A percentile compares a stretch with the other conserved stretches of the same genome.
Evolutionary conservation across 2,329 filamentous ascomycete species (phyloP).

Genomic region (Neonectria faginata): DNA sequence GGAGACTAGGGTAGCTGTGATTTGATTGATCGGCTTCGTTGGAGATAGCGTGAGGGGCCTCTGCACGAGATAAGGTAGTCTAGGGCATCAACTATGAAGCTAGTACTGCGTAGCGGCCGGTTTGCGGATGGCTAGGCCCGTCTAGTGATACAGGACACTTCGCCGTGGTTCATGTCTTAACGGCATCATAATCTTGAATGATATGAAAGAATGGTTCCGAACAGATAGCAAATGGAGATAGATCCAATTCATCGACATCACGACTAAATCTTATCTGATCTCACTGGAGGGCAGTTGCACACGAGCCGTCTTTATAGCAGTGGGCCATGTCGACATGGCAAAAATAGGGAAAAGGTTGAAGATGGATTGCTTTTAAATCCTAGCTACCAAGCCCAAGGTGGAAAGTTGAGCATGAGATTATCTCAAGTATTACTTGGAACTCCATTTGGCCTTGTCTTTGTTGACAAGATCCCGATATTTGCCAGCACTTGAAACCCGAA

Average conservation of each 20-base stretch:
- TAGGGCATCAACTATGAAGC: not conserved
- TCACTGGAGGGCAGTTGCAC: too few species aligned
- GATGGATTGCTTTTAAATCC: too few species aligned
- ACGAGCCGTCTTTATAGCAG: too few species aligned
- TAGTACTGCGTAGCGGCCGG: not conserved
- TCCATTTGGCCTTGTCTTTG: slow-evolving; percentile 13
- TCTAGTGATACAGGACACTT: not conserved
- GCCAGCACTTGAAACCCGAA: slow-evolving; percentile 36
- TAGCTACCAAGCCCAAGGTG: too few species aligned
- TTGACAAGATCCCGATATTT: slow-evolving; percentile 33
- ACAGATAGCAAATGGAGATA: too few species aligned
- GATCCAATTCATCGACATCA: too few species aligned
- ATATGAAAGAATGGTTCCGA: not conserved
- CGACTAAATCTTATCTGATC: too few species aligned
- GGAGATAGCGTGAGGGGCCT: slow-evolving; percentile 12
- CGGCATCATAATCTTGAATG: not conserved
- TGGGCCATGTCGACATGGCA: too few species aligned
- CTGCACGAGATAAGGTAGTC: slow-evolving; percentile 15
- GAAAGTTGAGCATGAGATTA: not conserved
- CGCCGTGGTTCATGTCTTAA: not conserved
- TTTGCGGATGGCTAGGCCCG: not conserved
- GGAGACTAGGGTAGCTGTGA: not conserved
- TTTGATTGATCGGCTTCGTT: not conserved
- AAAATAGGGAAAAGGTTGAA: too few species aligned
- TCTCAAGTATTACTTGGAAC: not conserved